These are phyloP conservation scores for Collybiopsis confluens DNA, from an alignment of 768 basidiomycete genomes.

Conservation along the genomic window DNA sequence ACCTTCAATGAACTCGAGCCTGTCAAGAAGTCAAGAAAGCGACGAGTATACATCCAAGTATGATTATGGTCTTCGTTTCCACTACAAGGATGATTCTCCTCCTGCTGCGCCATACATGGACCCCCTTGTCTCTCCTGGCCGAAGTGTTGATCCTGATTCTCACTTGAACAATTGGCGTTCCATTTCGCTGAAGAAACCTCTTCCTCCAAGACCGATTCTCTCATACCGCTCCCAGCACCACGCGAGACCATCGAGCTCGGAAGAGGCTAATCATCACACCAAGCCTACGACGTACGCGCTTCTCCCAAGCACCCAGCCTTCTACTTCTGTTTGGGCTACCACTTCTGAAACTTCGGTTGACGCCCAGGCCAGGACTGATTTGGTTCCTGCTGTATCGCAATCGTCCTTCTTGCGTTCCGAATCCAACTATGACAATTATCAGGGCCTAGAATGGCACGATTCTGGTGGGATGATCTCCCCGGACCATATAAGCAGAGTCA, in stretches of 20 bases:
- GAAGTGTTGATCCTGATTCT: neutral
- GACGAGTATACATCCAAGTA: neutral
- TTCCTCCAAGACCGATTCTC: neutral
- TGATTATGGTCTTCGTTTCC: neutral
- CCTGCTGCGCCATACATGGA: neutral
- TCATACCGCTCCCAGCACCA: neutral
- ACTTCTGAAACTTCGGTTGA: neutral
- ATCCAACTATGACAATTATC: neutral
- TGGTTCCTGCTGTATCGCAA: neutral
- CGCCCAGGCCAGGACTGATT: neutral
- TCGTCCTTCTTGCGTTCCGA: too few relatives aligned
- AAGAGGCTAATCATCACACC: too few relatives aligned
- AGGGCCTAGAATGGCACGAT: neutral
- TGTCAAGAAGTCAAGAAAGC: neutral
- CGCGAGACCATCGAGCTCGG: neutral
- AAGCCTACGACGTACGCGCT: too few relatives aligned
- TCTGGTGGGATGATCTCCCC: neutral
- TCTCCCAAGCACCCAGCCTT: neutral
- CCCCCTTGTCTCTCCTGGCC: too few relatives aligned
- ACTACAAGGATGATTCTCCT: neutral
- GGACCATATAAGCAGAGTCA: neutral
- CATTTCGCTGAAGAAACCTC: neutral
- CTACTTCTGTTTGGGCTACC: neutral
- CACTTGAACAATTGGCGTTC: neutral
- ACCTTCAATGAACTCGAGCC: neutral